Base-by-base conservation (phyloP, 1,139 yeast genomes). In the Suhomyces kunorum region DNA sequence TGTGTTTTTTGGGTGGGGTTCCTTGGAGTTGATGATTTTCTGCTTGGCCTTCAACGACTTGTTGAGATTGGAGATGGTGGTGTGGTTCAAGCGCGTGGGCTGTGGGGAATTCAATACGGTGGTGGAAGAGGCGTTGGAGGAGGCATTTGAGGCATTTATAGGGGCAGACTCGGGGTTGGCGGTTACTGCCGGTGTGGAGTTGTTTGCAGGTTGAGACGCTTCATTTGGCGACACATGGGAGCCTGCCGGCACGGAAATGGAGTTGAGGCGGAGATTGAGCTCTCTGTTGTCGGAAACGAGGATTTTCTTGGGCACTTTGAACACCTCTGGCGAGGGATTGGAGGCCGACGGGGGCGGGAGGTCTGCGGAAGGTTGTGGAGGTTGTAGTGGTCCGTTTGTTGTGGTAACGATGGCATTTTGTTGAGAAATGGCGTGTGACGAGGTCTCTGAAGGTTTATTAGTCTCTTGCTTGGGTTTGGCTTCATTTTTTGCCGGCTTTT, bases 1-100 rank as follows among this genome's bases (percentile, higher is more conserved):
- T 8, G 69, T 46, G 40, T 58, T 67, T 45, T 67, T 67, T 7
- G 70, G 68, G 34, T 61, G 66, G 1, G 72, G 66, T 36, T 67
- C 73, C 40, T 64, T 64, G 7, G 68, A 52, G 43, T 55, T 64
- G 38, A 68, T 67, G 36, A 69, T 61, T 43, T 66, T 65, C 46
- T 69, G 75, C 42, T 69, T 69, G 8, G 72, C 74, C 47, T 66
- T 68, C 30, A 69, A 51, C 4, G 74, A 64, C 46, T 68, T 68
- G 47, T 69, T 69, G 30, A 69, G 53, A 50, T 63, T 66, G 25
- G 69, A 54, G 30, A 69, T 64, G 26, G 64, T 59, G 23, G 48
- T 55, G 37, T 64, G 64, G 48, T 65, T 67, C 24, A 64, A 37
- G 14, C 47, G 38, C 3, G 49, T 32, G 8, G 43, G 41, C 11